phyloP scores from a whole-genome alignment of 257 asterid species.

The Nicotiana obtusifolia region DNA sequence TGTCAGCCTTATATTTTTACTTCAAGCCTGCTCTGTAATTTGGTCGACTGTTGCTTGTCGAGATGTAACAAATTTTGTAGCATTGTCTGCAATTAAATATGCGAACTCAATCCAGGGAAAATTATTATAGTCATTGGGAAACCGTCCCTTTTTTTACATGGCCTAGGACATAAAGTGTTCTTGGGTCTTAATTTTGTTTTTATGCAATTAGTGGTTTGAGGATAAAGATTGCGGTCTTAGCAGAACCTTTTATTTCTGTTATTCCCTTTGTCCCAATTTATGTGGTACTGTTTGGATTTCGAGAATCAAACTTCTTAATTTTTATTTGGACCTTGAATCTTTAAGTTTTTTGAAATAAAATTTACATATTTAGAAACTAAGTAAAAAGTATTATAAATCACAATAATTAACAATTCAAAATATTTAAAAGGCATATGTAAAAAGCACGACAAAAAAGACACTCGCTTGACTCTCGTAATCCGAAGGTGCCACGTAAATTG shows the following conservation, averaged over 20 bases:
- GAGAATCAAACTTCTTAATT: too few species aligned
- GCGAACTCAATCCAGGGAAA: background rate
- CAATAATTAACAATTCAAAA: too few species aligned
- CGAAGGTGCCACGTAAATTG: too few species aligned
- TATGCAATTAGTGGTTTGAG: background rate
- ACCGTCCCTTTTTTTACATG: background rate
- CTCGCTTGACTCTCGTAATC: too few species aligned
- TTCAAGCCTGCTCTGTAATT: background rate
- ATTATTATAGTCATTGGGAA: background rate
- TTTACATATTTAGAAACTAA: too few species aligned
- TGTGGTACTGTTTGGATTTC: too few species aligned
- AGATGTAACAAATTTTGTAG: background rate
- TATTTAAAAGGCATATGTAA: too few species aligned
- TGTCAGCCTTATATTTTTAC: background rate
- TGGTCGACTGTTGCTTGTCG: background rate
- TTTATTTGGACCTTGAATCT: too few species aligned
- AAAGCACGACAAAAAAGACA: too few species aligned
- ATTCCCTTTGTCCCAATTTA: too few species aligned
- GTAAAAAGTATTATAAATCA: too few species aligned
- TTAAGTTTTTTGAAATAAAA: too few species aligned
- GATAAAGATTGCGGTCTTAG: background rate
- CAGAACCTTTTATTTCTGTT: background rate
- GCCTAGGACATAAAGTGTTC: background rate
- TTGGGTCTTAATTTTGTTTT: background rate
- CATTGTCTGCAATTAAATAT: background rate